Percentiles rank a stretch among this genome's conserved stretches.
phyloP scores from a whole-genome alignment of 805 yeast species.

The Kazachstania africana region DNA sequence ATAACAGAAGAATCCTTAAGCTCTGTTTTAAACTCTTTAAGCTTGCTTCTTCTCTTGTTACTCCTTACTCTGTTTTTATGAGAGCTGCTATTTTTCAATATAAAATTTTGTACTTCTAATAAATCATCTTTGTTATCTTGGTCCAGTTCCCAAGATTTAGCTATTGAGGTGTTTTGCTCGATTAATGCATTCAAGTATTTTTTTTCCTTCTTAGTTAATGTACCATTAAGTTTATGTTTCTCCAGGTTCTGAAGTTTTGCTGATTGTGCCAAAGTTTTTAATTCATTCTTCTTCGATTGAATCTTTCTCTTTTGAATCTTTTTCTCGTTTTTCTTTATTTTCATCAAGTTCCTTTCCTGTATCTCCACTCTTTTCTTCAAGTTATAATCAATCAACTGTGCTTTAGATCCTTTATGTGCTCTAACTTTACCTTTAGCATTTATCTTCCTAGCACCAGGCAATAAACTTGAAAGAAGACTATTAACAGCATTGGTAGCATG shows the following conservation, averaged over 20 bases:
- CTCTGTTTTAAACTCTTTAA: conserved; percentile 23
- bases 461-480: conserved; percentile 26
- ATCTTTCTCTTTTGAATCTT: conserved; percentile 20
- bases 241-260: conserved; percentile 28
- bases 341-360: conserved; percentile 26
- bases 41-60: conserved; percentile 18
- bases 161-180: conserved; percentile 27
- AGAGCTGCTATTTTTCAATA: conserved; percentile 31
- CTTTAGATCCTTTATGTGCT: conserved; percentile 20
- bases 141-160: conserved; percentile 32
- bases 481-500: conserved; percentile 34
- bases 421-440: conserved; percentile 4
- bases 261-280: conserved; percentile 17
- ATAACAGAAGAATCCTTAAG: conserved; percentile 8
- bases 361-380: conserved; percentile 24
- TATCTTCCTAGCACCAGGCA: conserved; percentile 28
- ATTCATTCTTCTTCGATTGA: conserved; percentile 9
- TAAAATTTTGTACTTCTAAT: conserved; percentile 30
- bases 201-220: conserved; percentile 26
- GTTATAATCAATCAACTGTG: conserved; percentile 30
- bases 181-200: conserved; percentile 26
- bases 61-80: conserved; percentile 28
- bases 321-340: conserved; percentile 27
- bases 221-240: conserved; percentile 23
- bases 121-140: conserved; percentile 31